These are phyloP conservation scores for Ampelomyces quisqualis DNA, from an alignment of 2,329 filamentous ascomycete genomes.

Conservation along the genomic window DNA sequence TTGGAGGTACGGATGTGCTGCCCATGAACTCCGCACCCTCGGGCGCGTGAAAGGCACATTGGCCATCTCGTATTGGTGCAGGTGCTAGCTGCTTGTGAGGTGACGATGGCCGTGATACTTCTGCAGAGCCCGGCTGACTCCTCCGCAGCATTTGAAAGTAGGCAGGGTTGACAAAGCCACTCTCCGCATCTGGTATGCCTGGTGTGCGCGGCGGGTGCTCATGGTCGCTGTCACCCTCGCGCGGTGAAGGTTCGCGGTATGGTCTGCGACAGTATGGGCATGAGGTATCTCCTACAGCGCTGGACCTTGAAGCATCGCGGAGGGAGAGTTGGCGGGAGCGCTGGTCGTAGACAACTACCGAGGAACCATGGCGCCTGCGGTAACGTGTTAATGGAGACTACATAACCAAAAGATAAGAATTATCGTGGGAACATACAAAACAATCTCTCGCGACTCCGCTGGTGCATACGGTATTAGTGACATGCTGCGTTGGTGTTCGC, in stretches of 20 bases:
- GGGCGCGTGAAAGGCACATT: slow-evolving; percentile 44
- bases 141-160: slow-evolving; percentile 92
- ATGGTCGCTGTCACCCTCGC: slow-evolving; percentile 35
- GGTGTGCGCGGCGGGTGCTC: slow-evolving; percentile 28
- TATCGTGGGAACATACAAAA: slow-evolving; percentile 62
- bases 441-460: slow-evolving; percentile 73
- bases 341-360: slow-evolving; percentile 87
- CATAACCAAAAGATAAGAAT: not conserved
- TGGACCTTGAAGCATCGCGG: slow-evolving; percentile 58
- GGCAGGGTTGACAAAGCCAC: slow-evolving; percentile 80
- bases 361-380: slow-evolving; percentile 81
- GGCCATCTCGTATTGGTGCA: slow-evolving; percentile 25
- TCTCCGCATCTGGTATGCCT: slow-evolving; percentile 43
- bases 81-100: slow-evolving; percentile 50
- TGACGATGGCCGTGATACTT: slow-evolving; percentile 50
- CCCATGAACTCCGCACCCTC: slow-evolving; percentile 53
- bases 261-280: slow-evolving; percentile 92
- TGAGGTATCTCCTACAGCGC: slow-evolving; percentile 61
- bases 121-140: slow-evolving; percentile 56
- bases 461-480: slow-evolving; percentile 76
- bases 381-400: slow-evolving; percentile 14
- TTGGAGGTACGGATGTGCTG: slow-evolving; percentile 46
- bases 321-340: slow-evolving; percentile 83
- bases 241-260: slow-evolving; percentile 51
- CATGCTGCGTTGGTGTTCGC: slow-evolving; percentile 48